A percentile compares a stretch with the other conserved stretches of the same genome.
Conservation (phyloP, 371 early-diverging fungal genomes). For the Mortierella sp. region DNA sequence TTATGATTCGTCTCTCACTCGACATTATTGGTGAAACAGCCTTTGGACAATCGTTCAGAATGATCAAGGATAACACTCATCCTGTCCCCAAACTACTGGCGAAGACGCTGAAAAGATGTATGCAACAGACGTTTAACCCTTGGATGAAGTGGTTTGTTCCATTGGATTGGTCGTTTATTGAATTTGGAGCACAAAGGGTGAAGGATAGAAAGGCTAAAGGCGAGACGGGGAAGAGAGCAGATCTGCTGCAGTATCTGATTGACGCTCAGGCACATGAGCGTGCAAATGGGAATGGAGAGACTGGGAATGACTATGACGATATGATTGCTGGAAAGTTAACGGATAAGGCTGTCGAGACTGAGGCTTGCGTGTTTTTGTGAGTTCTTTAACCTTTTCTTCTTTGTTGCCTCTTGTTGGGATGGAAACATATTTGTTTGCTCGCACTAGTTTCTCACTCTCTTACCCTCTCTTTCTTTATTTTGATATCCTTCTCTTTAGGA, state of each 20-base stretch:
- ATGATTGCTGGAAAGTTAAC: conserved; percentile 50
- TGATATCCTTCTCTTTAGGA: conserved; percentile 9
- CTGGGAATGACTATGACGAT: conserved; percentile 39
- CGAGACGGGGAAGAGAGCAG: conserved; percentile 32
- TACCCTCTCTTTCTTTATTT: background rate
- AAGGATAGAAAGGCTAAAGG: conserved; percentile 7
- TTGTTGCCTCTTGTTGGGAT: too few species aligned
- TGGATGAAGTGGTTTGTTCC: conserved; percentile 37
- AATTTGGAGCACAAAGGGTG: conserved; percentile 21
- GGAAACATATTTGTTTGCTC: background rate
- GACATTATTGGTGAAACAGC: conserved; percentile 50
- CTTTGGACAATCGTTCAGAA: conserved; percentile 41
- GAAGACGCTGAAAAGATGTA: conserved; percentile 24
- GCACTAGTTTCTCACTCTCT: background rate
- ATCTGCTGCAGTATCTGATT: conserved; percentile 48
- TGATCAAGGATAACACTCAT: conserved; percentile 37
- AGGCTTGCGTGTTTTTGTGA: conserved; percentile 40
- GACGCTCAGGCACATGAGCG: conserved; percentile 46
- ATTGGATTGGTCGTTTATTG: conserved; percentile 31
- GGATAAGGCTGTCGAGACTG: conserved; percentile 35
- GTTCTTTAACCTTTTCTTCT: too few species aligned
- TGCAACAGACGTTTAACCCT: conserved; percentile 45
- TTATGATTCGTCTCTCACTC: conserved; percentile 42
- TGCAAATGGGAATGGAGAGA: conserved; percentile 38
- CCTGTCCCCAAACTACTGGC: conserved; percentile 45